phyloP scores from a whole-genome alignment of 1,284 basidiomycete genomes.

The Pseudozyma sp. region DNA sequence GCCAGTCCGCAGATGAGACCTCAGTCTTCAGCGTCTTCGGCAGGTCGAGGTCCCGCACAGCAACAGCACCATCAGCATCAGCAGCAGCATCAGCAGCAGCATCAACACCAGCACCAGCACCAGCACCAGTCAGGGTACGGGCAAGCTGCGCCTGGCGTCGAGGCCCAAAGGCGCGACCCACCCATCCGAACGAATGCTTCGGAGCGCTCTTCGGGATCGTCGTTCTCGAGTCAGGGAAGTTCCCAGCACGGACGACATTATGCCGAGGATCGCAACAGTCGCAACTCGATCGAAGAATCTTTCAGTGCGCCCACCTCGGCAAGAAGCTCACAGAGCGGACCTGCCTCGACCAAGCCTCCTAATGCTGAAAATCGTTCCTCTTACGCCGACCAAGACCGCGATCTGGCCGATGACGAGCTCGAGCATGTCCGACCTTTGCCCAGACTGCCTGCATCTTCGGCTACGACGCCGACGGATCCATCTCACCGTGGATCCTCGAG shows the following conservation, averaged over 20 bases:
- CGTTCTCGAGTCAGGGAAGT: conserved; percentile 49
- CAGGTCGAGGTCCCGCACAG: conserved; percentile 9
- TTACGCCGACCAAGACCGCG: conserved; percentile 30
- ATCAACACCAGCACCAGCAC: neutral
- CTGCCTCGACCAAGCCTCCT: conserved; percentile 20
- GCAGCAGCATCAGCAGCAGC: conserved; percentile 2
- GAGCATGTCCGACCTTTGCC: conserved; percentile 56
- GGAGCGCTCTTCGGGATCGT: conserved; percentile 60
- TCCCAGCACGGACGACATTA: conserved; percentile 25
- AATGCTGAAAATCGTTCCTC: conserved; percentile 21
- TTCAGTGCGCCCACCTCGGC: conserved; percentile 62
- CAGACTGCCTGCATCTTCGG: conserved; percentile 34
- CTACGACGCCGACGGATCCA: conserved; percentile 26
- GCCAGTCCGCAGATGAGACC: conserved; percentile 12
- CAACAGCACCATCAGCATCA: conserved; percentile 18
- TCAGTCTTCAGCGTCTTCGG: conserved; percentile 23
- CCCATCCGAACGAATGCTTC: conserved; percentile 34
- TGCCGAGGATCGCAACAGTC: conserved; percentile 35
- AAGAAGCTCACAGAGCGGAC: conserved; percentile 57
- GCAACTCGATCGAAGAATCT: conserved; percentile 46
- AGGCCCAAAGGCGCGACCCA: conserved; percentile 31
- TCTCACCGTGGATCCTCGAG: conserved; percentile 4
- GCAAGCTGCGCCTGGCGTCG: conserved; percentile 5
- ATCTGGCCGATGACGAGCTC: conserved; percentile 54
- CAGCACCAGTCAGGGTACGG: neutral